Base-by-base conservation (phyloP, 2,329 filamentous ascomycete genomes). In the Coniochaeta hoffmannii region DNA sequence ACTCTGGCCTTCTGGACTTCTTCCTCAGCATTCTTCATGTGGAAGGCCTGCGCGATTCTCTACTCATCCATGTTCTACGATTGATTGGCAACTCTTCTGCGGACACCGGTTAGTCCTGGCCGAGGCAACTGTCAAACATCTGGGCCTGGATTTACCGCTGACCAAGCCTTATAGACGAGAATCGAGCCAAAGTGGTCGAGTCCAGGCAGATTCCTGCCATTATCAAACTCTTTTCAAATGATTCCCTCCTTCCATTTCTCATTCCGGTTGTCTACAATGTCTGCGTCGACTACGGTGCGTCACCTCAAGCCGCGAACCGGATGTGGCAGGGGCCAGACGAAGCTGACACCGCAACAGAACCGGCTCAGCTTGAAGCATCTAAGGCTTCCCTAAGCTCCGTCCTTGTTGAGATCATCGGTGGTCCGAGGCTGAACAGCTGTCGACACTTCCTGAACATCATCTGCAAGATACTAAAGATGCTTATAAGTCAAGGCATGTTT, bases 221-320 rank as follows among this genome's bases (percentile, higher is more conserved):
- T 55, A 75, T 81, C 31, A 61, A 68, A 2, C 71, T 81, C 34
- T 66, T 86, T 9, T 60, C 68, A 14, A 66, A 80, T 35, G 74
- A 80, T 51, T 66, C 69, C 0, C 60, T 85, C 17, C 66, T 83
- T 8, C 67, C 73, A 0, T 81, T 81, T 63, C 73, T 75, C 34
- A 76, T 86, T 38, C 80, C 82, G 0, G 83, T 86, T 8, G 68
- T 86, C 4, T 84, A 79, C 66, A 87, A 87, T 62, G 74, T 85
- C 50, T 76, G 82, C 55, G 76, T 86, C 14, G 83, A 87, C 64
- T 86, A 84, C 63, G 80, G 82, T 85, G 65, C 22, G 49, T 51
- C 15, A n/a, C 49, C 22, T 50, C 19, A 19, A 24, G 4, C 38
- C 2, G 3, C 10, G 4, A 3, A 14, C 38, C 14, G 10, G 12